Evolutionary conservation across 352 stramenopile species (phyloP), one percentile per base, ranked within the genome.

Genomic region (Phytophthora megakarya): DNA sequence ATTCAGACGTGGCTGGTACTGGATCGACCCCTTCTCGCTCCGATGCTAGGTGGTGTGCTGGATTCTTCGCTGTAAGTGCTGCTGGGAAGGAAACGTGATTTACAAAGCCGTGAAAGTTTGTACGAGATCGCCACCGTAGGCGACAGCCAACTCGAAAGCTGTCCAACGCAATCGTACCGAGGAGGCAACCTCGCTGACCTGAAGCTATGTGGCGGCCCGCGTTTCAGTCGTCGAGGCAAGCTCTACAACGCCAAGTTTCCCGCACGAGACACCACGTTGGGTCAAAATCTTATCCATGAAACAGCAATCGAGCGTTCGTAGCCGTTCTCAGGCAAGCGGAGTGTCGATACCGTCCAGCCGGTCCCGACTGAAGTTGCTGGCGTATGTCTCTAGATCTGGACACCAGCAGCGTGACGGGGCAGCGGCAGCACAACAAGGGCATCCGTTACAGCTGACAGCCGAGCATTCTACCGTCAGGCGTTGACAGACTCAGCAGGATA

Each of bases 281-380:
- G 16, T 4, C 23, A 19, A 33, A 55, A 37, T 9, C 44, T 64
- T 64, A 57, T 3, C 33, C 28, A 44, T 28, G 48, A 45, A n/a
- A 35, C 30, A 35, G 4, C 9, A 9, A 9, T 9, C 26, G 26
- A 10, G 21, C 32, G 33, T 28, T 46, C 38, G 48, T 38, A 43
- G 46, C 30, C 22, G 8, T 42, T 21, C 40, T 48, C 18, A 43
- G 37, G 44, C 38, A 65, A 70, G 25, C 46, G 30, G 61, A 64
- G 61, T 70, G 61, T 70, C 54, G 45, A 67, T 62, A 66, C 44
- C 45, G 57, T 71, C 30, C 54, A 70, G 57, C 40, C n/a, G 32
- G 11, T 39, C 43, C 28, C 47, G 37, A 52, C 57, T 57, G 58
- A 72, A 64, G 57, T 62, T 64, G 42, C 51, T 68, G 59, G 16